phyloP scores from a whole-genome alignment of 352 stramenopile genomes.

The Phytophthora agathidicida region DNA sequence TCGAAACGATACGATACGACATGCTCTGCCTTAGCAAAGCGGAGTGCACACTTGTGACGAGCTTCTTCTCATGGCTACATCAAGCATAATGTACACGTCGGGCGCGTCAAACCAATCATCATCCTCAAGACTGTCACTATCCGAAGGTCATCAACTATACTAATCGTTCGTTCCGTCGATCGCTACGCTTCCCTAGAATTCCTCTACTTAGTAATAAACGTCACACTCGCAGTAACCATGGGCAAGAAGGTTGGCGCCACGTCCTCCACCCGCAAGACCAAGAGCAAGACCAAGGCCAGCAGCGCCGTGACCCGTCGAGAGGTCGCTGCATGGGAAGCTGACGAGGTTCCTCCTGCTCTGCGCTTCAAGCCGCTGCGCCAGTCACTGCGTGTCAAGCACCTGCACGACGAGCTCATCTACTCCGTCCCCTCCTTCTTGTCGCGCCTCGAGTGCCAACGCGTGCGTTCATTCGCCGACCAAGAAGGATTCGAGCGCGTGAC shows the following conservation, averaged over 20 bases:
- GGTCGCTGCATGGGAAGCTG: conserved; percentile 25
- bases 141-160: not conserved
- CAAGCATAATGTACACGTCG: conserved; percentile 4
- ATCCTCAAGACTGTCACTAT: not conserved
- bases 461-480: conserved; percentile 59
- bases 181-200: not conserved
- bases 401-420: conserved; percentile 75
- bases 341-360: conserved; percentile 44
- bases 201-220: not conserved
- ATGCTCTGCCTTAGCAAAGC: too few relatives aligned
- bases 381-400: conserved; percentile 36
- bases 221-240: conserved; percentile 11
- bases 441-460: conserved; percentile 59
- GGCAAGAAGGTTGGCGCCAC: conserved; percentile 25
- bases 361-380: conserved; percentile 50
- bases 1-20: too few relatives aligned
- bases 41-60: too few relatives aligned
- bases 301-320: conserved; percentile 20
- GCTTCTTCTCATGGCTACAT: too few relatives aligned
- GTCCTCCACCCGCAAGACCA: conserved; percentile 11
- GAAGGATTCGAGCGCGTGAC: conserved; percentile 74
- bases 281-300: conserved; percentile 23
- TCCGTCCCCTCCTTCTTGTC: conserved; percentile 69
- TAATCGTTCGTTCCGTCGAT: not conserved
- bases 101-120: conserved; percentile 13